These are phyloP conservation scores for Conticribra guillardii DNA, from an alignment of 108 stramenopile genomes.

Conservation along the genomic window DNA sequence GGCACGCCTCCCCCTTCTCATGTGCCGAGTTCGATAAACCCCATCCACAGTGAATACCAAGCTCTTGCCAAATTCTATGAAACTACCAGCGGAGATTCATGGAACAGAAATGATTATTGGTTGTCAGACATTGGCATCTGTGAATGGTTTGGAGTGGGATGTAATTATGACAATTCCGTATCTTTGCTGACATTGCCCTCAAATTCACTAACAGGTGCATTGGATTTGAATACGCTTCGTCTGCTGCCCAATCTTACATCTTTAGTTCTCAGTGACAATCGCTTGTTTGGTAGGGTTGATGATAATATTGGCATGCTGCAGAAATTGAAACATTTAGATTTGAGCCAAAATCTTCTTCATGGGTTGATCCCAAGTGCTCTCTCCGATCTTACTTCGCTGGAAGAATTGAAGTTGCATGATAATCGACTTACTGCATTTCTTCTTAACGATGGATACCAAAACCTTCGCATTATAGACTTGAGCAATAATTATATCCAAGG, in stretches of 20 bases:
- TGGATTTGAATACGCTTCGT: not conserved
- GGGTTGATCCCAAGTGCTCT: not conserved
- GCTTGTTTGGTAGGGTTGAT: no score
- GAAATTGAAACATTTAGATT: no score
- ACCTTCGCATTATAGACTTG: not conserved
- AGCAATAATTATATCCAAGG: not conserved
- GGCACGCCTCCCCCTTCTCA: no score
- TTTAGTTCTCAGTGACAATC: not conserved
- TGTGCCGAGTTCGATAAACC: no score
- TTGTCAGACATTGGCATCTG: not conserved
- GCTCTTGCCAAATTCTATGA: not conserved
- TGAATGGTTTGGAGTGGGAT: not conserved
- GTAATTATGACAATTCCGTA: not conserved
- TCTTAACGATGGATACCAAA: not conserved
- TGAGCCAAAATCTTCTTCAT: not conserved
- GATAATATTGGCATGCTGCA: no score
- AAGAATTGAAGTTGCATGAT: not conserved
- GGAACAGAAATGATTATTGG: not conserved
- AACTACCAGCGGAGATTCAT: not conserved
- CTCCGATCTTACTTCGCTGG: not conserved
- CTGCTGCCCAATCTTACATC: not conserved
- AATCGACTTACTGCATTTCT: not conserved
- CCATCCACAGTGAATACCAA: no score
- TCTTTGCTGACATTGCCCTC: not conserved
- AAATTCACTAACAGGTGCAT: not conserved